Evolutionary conservation across 208 protist species (phyloP).

Genomic region (Porcisia hertigi): DNA sequence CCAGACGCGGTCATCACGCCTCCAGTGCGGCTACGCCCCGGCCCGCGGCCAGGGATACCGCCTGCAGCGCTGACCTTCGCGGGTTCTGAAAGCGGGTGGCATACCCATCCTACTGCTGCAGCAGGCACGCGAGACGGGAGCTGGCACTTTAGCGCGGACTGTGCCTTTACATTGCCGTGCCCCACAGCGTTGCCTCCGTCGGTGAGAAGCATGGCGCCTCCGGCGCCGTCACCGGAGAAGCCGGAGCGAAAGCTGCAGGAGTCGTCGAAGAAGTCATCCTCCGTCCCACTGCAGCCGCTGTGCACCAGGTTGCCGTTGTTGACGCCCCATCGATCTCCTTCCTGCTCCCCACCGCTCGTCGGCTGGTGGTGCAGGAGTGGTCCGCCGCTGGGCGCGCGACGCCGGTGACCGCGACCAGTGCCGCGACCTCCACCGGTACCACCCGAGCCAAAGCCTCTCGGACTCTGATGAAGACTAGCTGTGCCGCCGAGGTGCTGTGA

Average conservation of each 20-base stretch:
- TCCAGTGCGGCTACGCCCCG: neutral
- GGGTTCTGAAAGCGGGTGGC: conserved; percentile 6
- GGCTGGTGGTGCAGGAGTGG: neutral
- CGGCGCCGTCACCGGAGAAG: conserved; percentile 14
- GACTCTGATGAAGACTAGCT: conserved; percentile 1
- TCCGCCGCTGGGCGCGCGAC: conserved; percentile 12
- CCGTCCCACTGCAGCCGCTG: conserved; percentile 26
- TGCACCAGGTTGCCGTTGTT: neutral
- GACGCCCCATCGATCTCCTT: conserved; percentile 23
- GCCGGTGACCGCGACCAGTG: conserved; percentile 15
- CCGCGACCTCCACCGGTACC: neutral
- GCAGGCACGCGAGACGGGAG: conserved; percentile 48
- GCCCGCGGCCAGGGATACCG: neutral
- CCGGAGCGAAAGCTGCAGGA: conserved; percentile 27
- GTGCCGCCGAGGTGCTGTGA: conserved; percentile 1
- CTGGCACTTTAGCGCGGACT: conserved; percentile 37
- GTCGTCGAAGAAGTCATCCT: conserved; percentile 28
- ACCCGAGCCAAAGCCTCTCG: conserved; percentile 5
- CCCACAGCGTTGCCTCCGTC: conserved; percentile 20
- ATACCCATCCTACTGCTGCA: conserved; percentile 47
- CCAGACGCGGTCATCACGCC: neutral
- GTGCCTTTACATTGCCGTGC: conserved; percentile 21
- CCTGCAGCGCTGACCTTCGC: neutral
- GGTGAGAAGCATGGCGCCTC: conserved; percentile 8
- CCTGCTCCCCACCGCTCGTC: conserved; percentile 9